Evolutionary conservation across 2,329 filamentous ascomycete species (phyloP).

Genomic region (Ophiostoma piceae): DNA sequence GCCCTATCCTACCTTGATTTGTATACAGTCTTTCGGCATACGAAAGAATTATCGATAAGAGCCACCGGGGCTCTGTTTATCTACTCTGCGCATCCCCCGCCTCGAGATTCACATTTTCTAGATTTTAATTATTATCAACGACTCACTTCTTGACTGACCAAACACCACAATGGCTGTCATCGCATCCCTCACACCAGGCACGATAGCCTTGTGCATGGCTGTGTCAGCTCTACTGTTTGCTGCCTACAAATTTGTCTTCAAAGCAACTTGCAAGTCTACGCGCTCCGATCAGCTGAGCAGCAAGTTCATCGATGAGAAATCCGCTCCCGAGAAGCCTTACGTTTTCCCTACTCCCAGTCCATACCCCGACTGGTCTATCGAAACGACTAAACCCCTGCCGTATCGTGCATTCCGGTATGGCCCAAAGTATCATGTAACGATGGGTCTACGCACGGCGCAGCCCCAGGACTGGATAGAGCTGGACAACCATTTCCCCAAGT

Average conservation of each 20-base stretch:
- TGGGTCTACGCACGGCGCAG: constrained; percentile 5
- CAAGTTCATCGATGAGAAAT: neutral
- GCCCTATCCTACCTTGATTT: neutral
- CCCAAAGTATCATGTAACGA: constrained; percentile 11
- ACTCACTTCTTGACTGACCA: too few relatives aligned
- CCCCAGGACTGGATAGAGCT: constrained; percentile 16
- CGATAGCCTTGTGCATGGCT: neutral
- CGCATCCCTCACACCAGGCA: neutral
- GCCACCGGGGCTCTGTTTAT: neutral
- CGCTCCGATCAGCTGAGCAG: neutral
- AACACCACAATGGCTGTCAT: neutral
- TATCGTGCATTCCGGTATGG: constrained; percentile 14
- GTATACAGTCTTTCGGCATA: neutral
- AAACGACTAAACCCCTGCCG: constrained; percentile 9
- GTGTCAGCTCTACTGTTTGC: neutral
- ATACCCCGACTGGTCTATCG: constrained; percentile 11
- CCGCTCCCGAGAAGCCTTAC: neutral
- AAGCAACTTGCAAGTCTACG: neutral
- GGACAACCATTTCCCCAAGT: constrained; percentile 14
- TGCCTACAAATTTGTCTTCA: neutral
- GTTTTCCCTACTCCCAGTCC: neutral
- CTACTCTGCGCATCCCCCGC: neutral
- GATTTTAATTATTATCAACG: neutral
- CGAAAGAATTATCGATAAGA: neutral
- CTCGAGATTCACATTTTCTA: neutral